These are phyloP conservation scores for Cryptococcus sp. DNA, from an alignment of 1,284 basidiomycete species.

Conservation along the genomic window DNA sequence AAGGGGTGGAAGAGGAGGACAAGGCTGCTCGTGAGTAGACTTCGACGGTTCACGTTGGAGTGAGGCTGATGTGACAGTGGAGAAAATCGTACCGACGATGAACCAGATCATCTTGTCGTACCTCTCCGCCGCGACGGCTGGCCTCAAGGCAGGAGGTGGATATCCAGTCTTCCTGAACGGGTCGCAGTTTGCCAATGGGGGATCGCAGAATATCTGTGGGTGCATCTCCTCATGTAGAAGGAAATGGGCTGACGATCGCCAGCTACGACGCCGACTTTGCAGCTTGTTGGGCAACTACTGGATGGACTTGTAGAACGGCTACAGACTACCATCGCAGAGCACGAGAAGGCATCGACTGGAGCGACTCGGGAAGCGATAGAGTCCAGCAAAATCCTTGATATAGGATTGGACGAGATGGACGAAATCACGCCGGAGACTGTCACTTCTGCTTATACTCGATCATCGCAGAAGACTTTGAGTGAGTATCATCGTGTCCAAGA, in stretches of 20 bases:
- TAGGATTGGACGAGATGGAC: too few relatives aligned
- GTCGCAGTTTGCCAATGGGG: conserved; percentile 19
- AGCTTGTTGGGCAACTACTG: conserved; percentile 27
- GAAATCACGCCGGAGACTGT: not conserved
- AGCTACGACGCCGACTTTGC: conserved; percentile 34
- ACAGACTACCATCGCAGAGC: conserved; percentile 25
- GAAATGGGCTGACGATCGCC: not conserved
- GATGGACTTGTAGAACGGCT: conserved; percentile 29
- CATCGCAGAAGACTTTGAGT: conserved; percentile 21
- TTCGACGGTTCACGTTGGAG: not conserved
- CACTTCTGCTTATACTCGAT: conserved; percentile 24
- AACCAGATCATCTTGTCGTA: conserved; percentile 40
- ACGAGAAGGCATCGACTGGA: conserved; percentile 23
- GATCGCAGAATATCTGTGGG: conserved; percentile 17
- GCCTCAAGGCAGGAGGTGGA: conserved; percentile 32
- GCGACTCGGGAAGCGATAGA: too few relatives aligned
- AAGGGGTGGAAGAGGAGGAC: conserved; percentile 64
- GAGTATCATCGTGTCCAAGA: conserved; percentile 4
- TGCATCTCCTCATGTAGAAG: not conserved
- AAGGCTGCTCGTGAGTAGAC: conserved; percentile 19
- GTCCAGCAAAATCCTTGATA: too few relatives aligned
- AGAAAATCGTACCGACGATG: conserved; percentile 23
- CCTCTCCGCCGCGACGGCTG: conserved; percentile 28
- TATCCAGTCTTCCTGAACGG: conserved; percentile 40
- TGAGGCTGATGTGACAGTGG: conserved; percentile 2